Evolutionary conservation across 1,284 basidiomycete genomes (phyloP), one percentile per base, ranked within the genome.

Genomic region (Paramarasmius palmivorus): DNA sequence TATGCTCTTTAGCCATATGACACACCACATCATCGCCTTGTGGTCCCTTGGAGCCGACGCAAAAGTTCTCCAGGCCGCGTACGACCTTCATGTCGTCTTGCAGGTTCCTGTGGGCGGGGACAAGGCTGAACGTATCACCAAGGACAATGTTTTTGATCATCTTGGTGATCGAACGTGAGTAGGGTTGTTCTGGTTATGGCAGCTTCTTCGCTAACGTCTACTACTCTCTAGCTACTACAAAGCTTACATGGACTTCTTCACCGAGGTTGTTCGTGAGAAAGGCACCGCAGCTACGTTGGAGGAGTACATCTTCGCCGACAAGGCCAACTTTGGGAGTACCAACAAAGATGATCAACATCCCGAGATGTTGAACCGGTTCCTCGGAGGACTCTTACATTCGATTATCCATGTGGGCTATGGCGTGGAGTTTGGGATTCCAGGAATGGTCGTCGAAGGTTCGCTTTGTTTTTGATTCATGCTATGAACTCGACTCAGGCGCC

Each of bases 341-440:
- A 61, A 62, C 12, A 56, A 46, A 26, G 44, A 32, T 5, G 61
- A n/a, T 69, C 26, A 62, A 66, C 72, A 77, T 25, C 80, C 82
- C 0, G 68, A 77, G 57, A 87, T 90, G 85, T 64, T 88, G 2
- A 78, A 75, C 55, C 77, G 86, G 4, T 74, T 86, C 59, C 57
- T 86, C 7, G 74, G 77, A 4, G 81, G 81, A 14, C 66, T 88
- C n/a, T 44, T 88, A 0, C 88, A 90, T 55, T 84, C 86, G 0
- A 63, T 87, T 54, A 87, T 89, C 38, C 84, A 88, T 54, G 59
- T 73, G 1, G 86, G 84, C 1, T 85, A 83, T 64, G 86, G 84
- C 2, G 66, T 77, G 3, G 87, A 90, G 61, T 86, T 89, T 59
- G 75, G 77, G 6, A 61, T 88, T 15, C 75, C 74, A 2, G 87